Conservation (phyloP, 306 rosid species). For the Casuarina glauca region DNA sequence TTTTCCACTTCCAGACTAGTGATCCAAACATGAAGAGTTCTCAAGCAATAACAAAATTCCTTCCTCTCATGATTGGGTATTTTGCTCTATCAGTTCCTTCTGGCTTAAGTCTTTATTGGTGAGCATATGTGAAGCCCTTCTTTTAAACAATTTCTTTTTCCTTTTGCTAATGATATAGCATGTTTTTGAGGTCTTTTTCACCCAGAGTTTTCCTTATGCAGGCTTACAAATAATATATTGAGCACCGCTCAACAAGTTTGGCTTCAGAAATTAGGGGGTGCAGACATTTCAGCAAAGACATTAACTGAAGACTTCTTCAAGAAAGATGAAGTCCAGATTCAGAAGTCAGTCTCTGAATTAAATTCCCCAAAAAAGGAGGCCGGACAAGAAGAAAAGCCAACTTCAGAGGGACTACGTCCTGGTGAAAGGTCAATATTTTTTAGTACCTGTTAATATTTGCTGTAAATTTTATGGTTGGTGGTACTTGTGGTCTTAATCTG, state of each 20-base stretch:
- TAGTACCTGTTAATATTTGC: constrained; percentile 7
- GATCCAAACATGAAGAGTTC: constrained; percentile 95
- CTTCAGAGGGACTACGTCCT: constrained; percentile 53
- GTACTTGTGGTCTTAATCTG: constrained; percentile 23
- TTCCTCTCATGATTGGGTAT: constrained; percentile 94
- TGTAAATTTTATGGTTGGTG: constrained; percentile 4
- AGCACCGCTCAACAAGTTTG: constrained; percentile 95
- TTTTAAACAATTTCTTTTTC: background rate
- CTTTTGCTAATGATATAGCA: background rate
- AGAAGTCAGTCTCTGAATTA: constrained; percentile 47
- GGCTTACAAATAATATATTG: constrained; percentile 93
- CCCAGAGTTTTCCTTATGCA: constrained; percentile 33
- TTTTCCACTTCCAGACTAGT: constrained; percentile 51
- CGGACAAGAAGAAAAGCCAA: constrained; percentile 47
- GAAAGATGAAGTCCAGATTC: constrained; percentile 49
- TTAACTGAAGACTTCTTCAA: constrained; percentile 39
- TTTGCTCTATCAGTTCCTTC: constrained; percentile 99
- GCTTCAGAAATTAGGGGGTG: constrained; percentile 96
- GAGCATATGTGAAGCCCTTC: constrained; percentile 33
- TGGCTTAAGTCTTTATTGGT: constrained; percentile 99
- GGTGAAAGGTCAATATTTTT: constrained; percentile 74
- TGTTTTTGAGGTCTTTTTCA: constrained; percentile 15
- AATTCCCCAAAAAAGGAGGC: constrained; percentile 35
- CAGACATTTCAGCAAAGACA: constrained; percentile 55
- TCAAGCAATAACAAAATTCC: constrained; percentile 72